These are phyloP conservation scores for Lasiodiplodia gonubiensis DNA, from an alignment of 2,329 filamentous ascomycete species.

Conservation along the genomic window DNA sequence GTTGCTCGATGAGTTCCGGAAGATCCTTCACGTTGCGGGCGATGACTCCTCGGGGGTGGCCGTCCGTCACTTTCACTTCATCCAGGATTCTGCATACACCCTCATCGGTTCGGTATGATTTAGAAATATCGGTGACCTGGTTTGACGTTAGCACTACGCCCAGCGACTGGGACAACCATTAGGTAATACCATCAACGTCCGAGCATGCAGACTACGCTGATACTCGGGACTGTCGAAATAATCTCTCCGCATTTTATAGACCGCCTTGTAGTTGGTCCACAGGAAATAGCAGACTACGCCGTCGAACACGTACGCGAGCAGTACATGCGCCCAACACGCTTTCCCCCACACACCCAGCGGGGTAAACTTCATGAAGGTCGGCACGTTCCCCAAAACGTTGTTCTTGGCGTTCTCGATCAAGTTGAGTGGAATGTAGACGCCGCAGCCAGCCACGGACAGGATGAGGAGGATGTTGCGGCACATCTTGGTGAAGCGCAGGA, in stretches of 20 bases:
- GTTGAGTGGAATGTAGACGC: constrained; percentile 83
- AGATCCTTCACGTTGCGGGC: constrained; percentile 92
- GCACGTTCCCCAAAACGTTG: constrained; percentile 38
- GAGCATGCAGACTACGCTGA: constrained; percentile 81
- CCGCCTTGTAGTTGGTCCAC: constrained; percentile 85
- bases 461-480: constrained; percentile 85
- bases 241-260: constrained; percentile 71
- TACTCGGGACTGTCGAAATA: constrained; percentile 91
- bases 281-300: constrained; percentile 78
- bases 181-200: constrained; percentile 59
- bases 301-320: constrained; percentile 69
- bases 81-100: constrained; percentile 86
- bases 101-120: constrained; percentile 78
- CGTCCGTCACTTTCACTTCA: constrained; percentile 75
- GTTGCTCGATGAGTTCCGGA: constrained; percentile 81
- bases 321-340: constrained; percentile 65
- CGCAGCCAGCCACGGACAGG: constrained; percentile 73
- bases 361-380: constrained; percentile 63
- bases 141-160: background rate
- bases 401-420: constrained; percentile 50
- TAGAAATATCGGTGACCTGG: constrained; percentile 82
- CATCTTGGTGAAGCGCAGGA: constrained; percentile 89
- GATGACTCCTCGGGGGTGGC: constrained; percentile 79
- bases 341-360: constrained; percentile 56
- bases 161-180: background rate